phyloP scores from a whole-genome alignment of 208 protist species.

The Trichomonas tenax region DNA sequence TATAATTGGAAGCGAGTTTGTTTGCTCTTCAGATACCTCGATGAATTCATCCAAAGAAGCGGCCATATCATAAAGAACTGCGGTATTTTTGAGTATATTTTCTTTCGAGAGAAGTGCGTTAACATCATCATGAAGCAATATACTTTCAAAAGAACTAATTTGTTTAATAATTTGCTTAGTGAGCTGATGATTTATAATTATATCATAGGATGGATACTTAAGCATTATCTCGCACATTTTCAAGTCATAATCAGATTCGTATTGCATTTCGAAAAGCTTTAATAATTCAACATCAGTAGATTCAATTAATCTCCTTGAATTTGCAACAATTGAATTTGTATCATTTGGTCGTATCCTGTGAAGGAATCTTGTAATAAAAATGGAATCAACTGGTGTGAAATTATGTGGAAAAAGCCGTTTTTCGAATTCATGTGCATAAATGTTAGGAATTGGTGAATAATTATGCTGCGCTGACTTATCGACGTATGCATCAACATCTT shows the following conservation, averaged over 20 bases:
- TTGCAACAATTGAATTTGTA: background rate
- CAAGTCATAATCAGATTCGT: background rate
- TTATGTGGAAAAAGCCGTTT: background rate
- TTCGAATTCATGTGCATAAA: background rate
- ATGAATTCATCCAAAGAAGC: background rate
- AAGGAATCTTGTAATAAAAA: background rate
- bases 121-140: background rate
- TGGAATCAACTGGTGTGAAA: background rate
- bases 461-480: background rate
- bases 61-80: background rate
- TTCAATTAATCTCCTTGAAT: background rate
- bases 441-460: background rate
- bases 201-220: background rate
- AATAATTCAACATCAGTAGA: background rate
- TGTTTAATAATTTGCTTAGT: background rate
- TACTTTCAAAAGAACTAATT: background rate
- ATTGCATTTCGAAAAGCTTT: background rate
- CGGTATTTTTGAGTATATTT: background rate
- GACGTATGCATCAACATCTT: background rate
- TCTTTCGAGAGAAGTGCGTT: background rate
- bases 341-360: background rate
- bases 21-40: background rate
- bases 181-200: background rate
- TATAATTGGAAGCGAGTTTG: background rate
- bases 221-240: background rate